phyloP scores from a whole-genome alignment of 805 yeast genomes.

The Kodamaea hsintzibuensis region DNA sequence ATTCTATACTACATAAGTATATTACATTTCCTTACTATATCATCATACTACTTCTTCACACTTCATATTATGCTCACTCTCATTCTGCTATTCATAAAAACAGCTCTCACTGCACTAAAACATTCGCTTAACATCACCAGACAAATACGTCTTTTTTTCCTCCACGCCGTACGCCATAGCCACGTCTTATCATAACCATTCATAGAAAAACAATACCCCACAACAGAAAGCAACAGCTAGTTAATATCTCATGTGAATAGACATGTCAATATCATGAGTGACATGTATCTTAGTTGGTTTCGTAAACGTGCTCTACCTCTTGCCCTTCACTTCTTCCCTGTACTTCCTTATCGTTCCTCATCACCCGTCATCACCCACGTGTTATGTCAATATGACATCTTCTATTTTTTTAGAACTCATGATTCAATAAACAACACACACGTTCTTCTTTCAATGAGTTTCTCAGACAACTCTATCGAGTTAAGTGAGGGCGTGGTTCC shows the following conservation, averaged over 20 bases:
- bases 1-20: too few relatives aligned
- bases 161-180: background rate
- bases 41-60: too few relatives aligned
- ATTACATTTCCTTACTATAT: too few relatives aligned
- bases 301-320: background rate
- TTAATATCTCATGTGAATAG: too few relatives aligned
- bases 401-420: background rate
- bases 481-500: background rate
- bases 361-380: background rate
- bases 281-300: too few relatives aligned
- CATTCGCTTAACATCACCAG: background rate
- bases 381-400: background rate
- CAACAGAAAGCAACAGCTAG: background rate
- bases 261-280: too few relatives aligned
- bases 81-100: too few relatives aligned
- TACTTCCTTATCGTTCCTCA: background rate
- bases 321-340: background rate
- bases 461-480: background rate
- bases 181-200: background rate
- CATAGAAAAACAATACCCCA: background rate
- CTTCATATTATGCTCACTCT: too few relatives aligned
- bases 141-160: background rate
- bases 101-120: background rate
- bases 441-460: slow-evolving; percentile 1
- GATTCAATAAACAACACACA: background rate